Base-by-base conservation (phyloP, 352 stramenopile species). In the Phytophthora crassamura region DNA sequence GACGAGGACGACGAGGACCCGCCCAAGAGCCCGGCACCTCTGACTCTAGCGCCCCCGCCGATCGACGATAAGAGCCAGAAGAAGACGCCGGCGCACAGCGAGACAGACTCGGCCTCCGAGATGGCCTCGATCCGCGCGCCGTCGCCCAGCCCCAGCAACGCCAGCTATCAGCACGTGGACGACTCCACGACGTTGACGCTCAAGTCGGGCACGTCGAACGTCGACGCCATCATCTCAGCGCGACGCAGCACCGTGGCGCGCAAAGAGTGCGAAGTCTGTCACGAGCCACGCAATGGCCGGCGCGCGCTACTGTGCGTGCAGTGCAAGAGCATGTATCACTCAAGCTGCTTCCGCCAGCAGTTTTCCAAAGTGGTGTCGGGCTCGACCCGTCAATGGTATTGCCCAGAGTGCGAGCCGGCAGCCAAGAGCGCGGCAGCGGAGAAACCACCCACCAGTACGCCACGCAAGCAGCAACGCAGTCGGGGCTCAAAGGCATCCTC, bases 301-400 rank as follows among this genome's bases (percentile, higher is more conserved):
- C 84, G 84, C n/a, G 87, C 85, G 22, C 74, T 95, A 65, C 68
- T 95, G 35, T 95, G 87, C 52, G 67, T 77, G 32, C 78, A 77
- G 55, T 95, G 87, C 71, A 91, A 93, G 72, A 79, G 77, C 56
- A 93, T 93, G 81, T 95, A 91, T 46, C 87, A 95, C 74, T 78
- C 77, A 33, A 94, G 82, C 56, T 95, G 87, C 77, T 93, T 89
- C 63, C 85, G 87, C 33, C 86, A 92, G 57, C 81, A 91, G 64
- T 91, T 86, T 56, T 62, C 73, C 28, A 93, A 93, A 53, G 47
- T 92, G 12, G 82, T 87, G 48, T 78, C 80, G 30, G 69, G 77
- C 42, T 71, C 67, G 16, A 77, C 76, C 52, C 88, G 90, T 33
- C 85, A 94, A 52, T 95, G 87, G 87, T 83, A 82, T 62, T 95